These are phyloP conservation scores for Ogataea nonfermentans DNA, from an alignment of 805 yeast species.

Conservation along the genomic window DNA sequence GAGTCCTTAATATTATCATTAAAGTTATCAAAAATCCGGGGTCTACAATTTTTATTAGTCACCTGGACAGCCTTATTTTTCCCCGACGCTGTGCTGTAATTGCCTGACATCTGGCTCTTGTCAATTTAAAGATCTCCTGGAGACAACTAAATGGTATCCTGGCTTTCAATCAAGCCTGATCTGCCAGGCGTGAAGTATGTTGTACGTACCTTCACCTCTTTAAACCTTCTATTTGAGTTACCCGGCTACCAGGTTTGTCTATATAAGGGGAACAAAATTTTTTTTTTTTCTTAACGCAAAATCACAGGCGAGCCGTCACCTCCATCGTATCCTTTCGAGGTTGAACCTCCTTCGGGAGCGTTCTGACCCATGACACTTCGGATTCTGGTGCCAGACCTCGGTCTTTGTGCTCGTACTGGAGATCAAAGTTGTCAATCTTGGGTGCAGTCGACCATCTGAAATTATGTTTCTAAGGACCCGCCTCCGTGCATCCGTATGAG, in stretches of 20 bases:
- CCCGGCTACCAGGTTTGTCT: conserved; percentile 6
- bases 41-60: conserved; percentile 8
- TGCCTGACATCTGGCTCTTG: too few species aligned
- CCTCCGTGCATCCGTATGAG: conserved; percentile 70
- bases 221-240: neutral
- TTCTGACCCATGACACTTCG: conserved; percentile 58
- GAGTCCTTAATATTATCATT: conserved; percentile 5
- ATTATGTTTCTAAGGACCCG: conserved; percentile 46
- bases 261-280: neutral
- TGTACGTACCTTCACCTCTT: too few species aligned
- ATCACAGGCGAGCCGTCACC: conserved; percentile 48
- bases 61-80: neutral
- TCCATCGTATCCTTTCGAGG: conserved; percentile 59
- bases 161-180: too few species aligned
- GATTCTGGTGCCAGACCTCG: conserved; percentile 38
- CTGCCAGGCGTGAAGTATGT: too few species aligned
- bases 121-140: too few species aligned
- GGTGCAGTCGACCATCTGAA: conserved; percentile 61
- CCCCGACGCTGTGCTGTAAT: too few species aligned
- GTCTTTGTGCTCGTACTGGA: conserved; percentile 44
- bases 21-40: conserved; percentile 8
- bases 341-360: conserved; percentile 49
- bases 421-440: conserved; percentile 54
- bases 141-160: too few species aligned
- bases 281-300: conserved; percentile 43